Conservation (phyloP, 257 asterid species). For the Capsicum baccatum region DNA sequence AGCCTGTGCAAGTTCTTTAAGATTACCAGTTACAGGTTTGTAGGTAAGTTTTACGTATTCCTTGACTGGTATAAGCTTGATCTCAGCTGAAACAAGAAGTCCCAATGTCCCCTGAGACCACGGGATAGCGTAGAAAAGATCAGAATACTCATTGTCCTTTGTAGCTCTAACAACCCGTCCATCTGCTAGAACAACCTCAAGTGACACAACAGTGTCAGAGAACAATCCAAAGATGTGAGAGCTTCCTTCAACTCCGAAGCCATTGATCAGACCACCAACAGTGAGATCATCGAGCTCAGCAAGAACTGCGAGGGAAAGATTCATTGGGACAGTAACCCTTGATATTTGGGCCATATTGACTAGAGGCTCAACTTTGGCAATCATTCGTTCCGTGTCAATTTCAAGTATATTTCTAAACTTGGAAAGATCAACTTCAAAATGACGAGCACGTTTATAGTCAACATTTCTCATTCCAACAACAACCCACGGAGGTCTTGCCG, state of each 20-base stretch:
- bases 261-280: constrained; percentile 93
- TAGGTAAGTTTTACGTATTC: constrained; percentile 44
- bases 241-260: constrained; percentile 68
- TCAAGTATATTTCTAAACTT: constrained; percentile 48
- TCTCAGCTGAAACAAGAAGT: constrained; percentile 91
- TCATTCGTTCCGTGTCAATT: constrained; percentile 73
- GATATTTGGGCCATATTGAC: constrained; percentile 93
- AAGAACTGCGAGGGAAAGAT: constrained; percentile 86
- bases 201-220: constrained; percentile 92
- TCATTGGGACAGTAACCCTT: constrained; percentile 82
- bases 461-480: constrained; percentile 28
- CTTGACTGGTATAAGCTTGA: constrained; percentile 84
- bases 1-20: constrained; percentile 52
- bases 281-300: constrained; percentile 97
- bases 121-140: constrained; percentile 86
- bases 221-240: constrained; percentile 67
- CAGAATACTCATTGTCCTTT: constrained; percentile 67
- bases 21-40: constrained; percentile 76
- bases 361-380: constrained; percentile 41
- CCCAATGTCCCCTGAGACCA: constrained; percentile 99
- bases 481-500: constrained; percentile 24
- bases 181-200: constrained; percentile 67
- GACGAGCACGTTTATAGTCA: constrained; percentile 27
- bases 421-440: constrained; percentile 30
- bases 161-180: constrained; percentile 29